Base-by-base conservation (phyloP, 345 rosid genomes). In the Eucalyptus cladocalyx region DNA sequence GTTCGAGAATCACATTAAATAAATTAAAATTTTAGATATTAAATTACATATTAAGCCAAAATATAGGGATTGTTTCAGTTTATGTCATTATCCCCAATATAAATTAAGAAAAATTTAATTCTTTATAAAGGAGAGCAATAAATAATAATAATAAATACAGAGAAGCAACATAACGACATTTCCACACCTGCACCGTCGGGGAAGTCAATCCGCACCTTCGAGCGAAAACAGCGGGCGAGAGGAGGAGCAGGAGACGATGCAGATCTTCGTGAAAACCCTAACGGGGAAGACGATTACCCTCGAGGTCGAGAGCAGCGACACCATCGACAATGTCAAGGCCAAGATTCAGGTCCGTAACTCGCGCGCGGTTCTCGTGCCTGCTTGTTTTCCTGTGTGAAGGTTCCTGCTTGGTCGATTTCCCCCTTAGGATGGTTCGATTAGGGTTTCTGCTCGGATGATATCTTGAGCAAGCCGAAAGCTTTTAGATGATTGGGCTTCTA, bases 201-300 rank as follows among this genome's bases (percentile, higher is more conserved):
- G n/a, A n/a, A n/a, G n/a, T n/a, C n/a, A n/a, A n/a, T n/a, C n/a
- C n/a, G n/a, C n/a, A n/a, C n/a, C n/a, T 37, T 4, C 40, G 72
- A 56, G 47, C 65, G 58, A 34, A 34, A 34, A 28, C 13, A 69
- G 86, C 85, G 17, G 54, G 1, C 50, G 65, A 53, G 80, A 56
- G 80, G 67, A 86, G 87, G 53, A 86, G 21, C 9, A 87, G 51
- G 88, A 87, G 26, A 58, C n/a, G 62, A 89, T 90, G 92, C 92
- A 90, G 92, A 90, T 90, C 87, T 90, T 88, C 50, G 92, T 90
- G 76, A 90, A 88, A 90, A 88, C 90, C 90, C 90, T 90, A 87
- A 88, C 92, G n/a, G 90, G 90, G 87, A 90, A 90, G 86, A 88
- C 90, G 8, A 88, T 90, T 11, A 88, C 92, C 8, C 92, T 90